Evolutionary conservation across 768 basidiomycete genomes (phyloP).

Genomic region (Hebeloma cylindrosporum): DNA sequence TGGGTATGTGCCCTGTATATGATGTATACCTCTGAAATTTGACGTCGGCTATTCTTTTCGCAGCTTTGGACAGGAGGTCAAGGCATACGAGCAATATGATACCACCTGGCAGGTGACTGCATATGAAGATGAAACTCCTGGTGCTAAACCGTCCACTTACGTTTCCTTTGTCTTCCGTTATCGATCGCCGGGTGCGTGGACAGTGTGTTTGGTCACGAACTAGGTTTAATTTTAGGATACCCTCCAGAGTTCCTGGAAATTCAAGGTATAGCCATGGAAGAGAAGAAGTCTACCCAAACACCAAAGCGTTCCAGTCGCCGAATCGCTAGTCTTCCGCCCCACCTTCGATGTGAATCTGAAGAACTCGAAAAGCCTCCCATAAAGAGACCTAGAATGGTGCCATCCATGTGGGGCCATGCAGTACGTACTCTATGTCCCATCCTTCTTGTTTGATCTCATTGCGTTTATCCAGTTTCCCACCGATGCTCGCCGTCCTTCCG

Average conservation of each 20-base stretch:
- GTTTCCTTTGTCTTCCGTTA: slow-evolving; percentile 72
- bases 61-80: slow-evolving; percentile 52
- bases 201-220: background rate
- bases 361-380: background rate
- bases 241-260: slow-evolving; percentile 46
- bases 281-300: slow-evolving; percentile 16
- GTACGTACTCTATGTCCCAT: too few species aligned
- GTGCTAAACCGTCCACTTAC: slow-evolving; percentile 45
- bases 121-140: slow-evolving; percentile 35
- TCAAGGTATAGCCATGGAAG: slow-evolving; percentile 49
- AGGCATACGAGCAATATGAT: slow-evolving; percentile 39
- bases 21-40: slow-evolving; percentile 6
- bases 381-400: slow-evolving; percentile 13
- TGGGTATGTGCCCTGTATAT: slow-evolving; percentile 36
- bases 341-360: slow-evolving; percentile 1
- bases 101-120: slow-evolving; percentile 57
- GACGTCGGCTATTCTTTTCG: slow-evolving; percentile 2
- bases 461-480: slow-evolving; percentile 6
- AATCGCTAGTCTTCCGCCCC: slow-evolving; percentile 40
- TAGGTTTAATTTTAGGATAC: background rate
- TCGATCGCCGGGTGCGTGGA: slow-evolving; percentile 47
- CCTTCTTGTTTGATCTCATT: too few species aligned
- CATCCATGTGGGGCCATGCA: too few species aligned
- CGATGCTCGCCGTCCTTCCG: slow-evolving; percentile 6
- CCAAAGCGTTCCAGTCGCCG: slow-evolving; percentile 31